Conservation (phyloP, 2,329 filamentous ascomycete genomes). For the Pyricularia pennisetigena region DNA sequence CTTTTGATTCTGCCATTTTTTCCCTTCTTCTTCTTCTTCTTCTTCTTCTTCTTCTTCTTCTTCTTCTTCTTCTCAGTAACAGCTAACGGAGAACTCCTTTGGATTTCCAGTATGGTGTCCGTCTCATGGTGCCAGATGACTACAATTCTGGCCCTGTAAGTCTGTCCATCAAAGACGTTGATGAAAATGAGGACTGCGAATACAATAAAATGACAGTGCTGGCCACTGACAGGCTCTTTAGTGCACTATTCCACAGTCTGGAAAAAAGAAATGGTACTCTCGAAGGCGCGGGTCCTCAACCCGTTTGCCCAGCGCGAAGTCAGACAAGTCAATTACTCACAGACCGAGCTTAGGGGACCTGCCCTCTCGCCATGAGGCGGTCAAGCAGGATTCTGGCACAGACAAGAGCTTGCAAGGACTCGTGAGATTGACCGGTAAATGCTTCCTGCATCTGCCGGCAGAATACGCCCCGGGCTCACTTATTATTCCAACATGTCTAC, state of each 20-base stretch:
- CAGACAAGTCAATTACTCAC: slow-evolving; percentile 24
- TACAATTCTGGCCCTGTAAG: slow-evolving; percentile 24
- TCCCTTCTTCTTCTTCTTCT: too few relatives aligned
- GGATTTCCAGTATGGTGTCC: slow-evolving; percentile 39
- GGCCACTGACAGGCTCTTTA: background rate
- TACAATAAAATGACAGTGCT: background rate
- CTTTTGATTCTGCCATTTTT: background rate
- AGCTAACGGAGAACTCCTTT: background rate
- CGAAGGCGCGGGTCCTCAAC: background rate
- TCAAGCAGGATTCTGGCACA: slow-evolving; percentile 34
- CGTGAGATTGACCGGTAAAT: slow-evolving; percentile 53
- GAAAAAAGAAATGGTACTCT: slow-evolving; percentile 3
- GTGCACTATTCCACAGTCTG: background rate
- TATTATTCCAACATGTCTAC: slow-evolving; percentile 54
- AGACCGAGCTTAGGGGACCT: slow-evolving; percentile 47
- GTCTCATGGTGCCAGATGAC: slow-evolving; percentile 25
- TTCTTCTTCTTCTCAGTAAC: too few relatives aligned
- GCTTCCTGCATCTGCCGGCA: slow-evolving; percentile 47
- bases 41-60: too few relatives aligned
- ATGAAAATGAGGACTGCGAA: background rate
- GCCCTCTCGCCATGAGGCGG: slow-evolving; percentile 32
- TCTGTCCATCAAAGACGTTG: slow-evolving; percentile 2
- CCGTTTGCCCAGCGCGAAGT: slow-evolving; percentile 12
- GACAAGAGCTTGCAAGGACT: slow-evolving; percentile 46
- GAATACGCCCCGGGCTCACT: slow-evolving; percentile 49